Base-by-base conservation (phyloP, 805 yeast species). In the Candida boidinii region DNA sequence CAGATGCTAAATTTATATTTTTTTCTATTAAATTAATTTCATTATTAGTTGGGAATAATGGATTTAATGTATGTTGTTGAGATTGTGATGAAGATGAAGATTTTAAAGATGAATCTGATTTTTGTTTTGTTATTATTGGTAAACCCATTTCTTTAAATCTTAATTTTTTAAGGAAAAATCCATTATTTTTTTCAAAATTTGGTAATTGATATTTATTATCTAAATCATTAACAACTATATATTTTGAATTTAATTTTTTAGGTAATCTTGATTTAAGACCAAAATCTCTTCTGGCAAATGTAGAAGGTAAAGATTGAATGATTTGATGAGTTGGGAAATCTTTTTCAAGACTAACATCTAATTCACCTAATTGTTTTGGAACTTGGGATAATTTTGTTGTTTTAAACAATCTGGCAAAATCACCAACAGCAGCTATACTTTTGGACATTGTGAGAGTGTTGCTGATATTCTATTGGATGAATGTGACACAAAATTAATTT, bases 201-300 rank as follows among this genome's bases (percentile, higher is more conserved):
- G 88, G 80, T 56, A 83, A 64, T 39, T 75, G 71, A 45, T 74
- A 76, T 39, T 66, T 59, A 42, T 77, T 76, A 49, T 84, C 94
- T 11, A 81, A 52, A 35, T 79, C 79, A 44, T 79, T 77, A 43
- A 67, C 66, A 7, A 77, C 74, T 28, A 84, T 63, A 50, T 73
- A 74, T 26, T 78, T 68, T 13, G 73, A 61, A 26, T 74, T 75
- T 29, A 72, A 53, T 44, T 72, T 76, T 24, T 63, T 61, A 3
- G 95, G 95, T 29, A 84, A 58, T 15, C 81, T 63, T 28, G 77
- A 62, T 50, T 84, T 84, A 38, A 84, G 56, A 46, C 95, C 95
- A 67, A 72, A 84, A 54, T 82, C 83, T 39, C 80, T 77, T 56
- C 84, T 65, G 11, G 65, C 52, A 28, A 78, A 69, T 30, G 80